Evolutionary conservation across 2,329 filamentous ascomycete species (phyloP).

Genomic region (Chrysoporthe cubensis): DNA sequence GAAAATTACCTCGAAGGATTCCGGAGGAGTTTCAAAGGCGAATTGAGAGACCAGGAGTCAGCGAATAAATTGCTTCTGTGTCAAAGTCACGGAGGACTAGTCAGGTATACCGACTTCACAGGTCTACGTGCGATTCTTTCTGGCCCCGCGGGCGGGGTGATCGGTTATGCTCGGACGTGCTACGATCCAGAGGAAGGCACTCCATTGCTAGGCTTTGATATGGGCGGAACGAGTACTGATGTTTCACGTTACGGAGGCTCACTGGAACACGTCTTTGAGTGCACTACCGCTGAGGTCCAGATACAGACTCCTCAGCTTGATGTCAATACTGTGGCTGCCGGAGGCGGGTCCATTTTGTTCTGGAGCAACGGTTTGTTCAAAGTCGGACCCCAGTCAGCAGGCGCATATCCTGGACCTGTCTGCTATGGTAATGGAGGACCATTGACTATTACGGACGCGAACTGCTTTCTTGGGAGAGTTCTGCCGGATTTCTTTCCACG

Average conservation of each 20-base stretch:
- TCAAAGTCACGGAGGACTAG: slow-evolving; percentile 77
- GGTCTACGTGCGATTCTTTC: slow-evolving; percentile 85
- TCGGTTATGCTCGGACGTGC: slow-evolving; percentile 91
- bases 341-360: slow-evolving; percentile 82
- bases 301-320: slow-evolving; percentile 92
- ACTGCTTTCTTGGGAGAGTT: slow-evolving; percentile 80
- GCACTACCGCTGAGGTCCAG: slow-evolving; percentile 89
- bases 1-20: slow-evolving; percentile 77
- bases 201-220: slow-evolving; percentile 92
- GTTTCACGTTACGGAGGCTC: slow-evolving; percentile 86
- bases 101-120: slow-evolving; percentile 80
- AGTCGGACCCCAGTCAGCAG: slow-evolving; percentile 86
- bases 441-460: slow-evolving; percentile 88
- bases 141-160: slow-evolving; percentile 87
- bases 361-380: slow-evolving; percentile 90
- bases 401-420: slow-evolving; percentile 85
- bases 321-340: slow-evolving; percentile 93
- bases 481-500: slow-evolving; percentile 92
- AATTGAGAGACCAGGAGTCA: slow-evolving; percentile 83
- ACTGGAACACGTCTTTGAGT: slow-evolving; percentile 90
- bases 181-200: slow-evolving; percentile 82
- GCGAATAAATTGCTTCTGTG: background rate
- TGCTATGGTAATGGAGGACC: slow-evolving; percentile 91
- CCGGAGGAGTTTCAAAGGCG: slow-evolving; percentile 77
- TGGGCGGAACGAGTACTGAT: slow-evolving; percentile 93